Base-by-base conservation (phyloP, 176 grass and related monocot species). In the Cymbopogon citratus region DNA sequence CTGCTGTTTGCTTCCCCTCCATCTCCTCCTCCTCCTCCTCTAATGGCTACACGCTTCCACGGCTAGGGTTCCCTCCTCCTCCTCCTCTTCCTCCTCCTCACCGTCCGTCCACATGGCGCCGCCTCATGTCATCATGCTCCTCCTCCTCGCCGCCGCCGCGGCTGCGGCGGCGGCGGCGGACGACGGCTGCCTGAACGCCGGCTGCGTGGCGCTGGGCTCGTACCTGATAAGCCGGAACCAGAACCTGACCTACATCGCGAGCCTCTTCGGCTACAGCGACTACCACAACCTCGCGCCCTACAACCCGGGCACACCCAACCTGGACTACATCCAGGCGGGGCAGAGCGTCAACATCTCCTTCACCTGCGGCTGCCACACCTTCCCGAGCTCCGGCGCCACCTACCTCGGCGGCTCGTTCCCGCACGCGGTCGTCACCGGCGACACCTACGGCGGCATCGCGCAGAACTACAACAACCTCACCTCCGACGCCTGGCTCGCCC, bases 151-250 rank as follows among this genome's bases (percentile, higher is more conserved):
- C 1, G 75, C 67, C 14, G 23, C 26, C 12, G 0, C 52, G 0
- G 31, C 13, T 35, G 21, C 82, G 25, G 77, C 52, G 0, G 31
- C 13, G 34, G 21, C 82, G 25, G 77, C 77, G 23, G 40, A 76
- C 2, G 82, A 81, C 63, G 63, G 87, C 25, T 85, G 87, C 82
- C 24, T 0, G 31, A 33, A 33, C 51, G 41, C 0, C 28, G 71
- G 71, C 63, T 88, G 87, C 91, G 76, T 80, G 71, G 89, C 94
- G 26, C 87, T 94, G 1, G 94, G 33, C 9, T 87, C 94, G 57
- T 94, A 87, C 88, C 84, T 45, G 79, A 5, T 94, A 57, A 3
- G 13, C 25, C 1, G 2, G 29, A 13, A 69, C 12, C 35, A 81
- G 70, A 98, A 86, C 80, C 14, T 93, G 12, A 84, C 80, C 75